Evolutionary conservation across 768 basidiomycete species (phyloP).

Genomic region (Hortiboletus campestris): DNA sequence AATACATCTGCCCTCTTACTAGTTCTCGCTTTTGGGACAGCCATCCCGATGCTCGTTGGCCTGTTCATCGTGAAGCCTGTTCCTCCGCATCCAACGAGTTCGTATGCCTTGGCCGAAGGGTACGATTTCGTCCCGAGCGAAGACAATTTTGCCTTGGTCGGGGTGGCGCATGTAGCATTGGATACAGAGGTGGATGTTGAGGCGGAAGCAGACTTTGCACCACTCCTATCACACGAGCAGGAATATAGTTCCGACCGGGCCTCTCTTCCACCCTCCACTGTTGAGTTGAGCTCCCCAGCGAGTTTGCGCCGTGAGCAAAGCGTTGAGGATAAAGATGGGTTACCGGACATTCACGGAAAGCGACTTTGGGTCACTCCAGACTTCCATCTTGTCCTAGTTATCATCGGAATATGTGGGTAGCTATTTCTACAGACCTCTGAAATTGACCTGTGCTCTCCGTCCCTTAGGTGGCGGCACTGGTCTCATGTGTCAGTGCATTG

Average conservation of each 20-base stretch:
- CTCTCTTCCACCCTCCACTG: constrained; percentile 11
- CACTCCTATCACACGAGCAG: constrained; percentile 21
- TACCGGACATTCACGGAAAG: constrained; percentile 54
- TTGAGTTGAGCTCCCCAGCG: constrained; percentile 24
- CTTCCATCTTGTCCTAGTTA: constrained; percentile 61
- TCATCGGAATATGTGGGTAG: constrained; percentile 55
- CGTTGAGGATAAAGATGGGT: constrained; percentile 20
- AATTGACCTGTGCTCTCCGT: background rate
- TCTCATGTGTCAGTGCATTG: constrained; percentile 60
- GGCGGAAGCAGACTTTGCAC: constrained; percentile 17
- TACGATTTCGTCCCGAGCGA: constrained; percentile 19
- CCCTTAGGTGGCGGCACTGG: constrained; percentile 66
- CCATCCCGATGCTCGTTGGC: constrained; percentile 75
- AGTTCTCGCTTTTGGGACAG: constrained; percentile 73
- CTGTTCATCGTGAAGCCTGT: constrained; percentile 68
- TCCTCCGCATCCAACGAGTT: constrained; percentile 47
- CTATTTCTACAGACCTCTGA: background rate
- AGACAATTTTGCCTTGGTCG: constrained; percentile 23
- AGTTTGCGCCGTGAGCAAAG: background rate
- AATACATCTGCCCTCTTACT: constrained; percentile 77
- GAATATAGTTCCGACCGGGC: constrained; percentile 23
- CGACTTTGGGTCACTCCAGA: constrained; percentile 50
- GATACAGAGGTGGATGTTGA: constrained; percentile 13
- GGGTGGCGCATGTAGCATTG: constrained; percentile 15
- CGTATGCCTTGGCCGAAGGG: constrained; percentile 3